These are phyloP conservation scores for Coleophoma eucalyptorum DNA, from an alignment of 2,329 filamentous ascomycete genomes.

Conservation along the genomic window DNA sequence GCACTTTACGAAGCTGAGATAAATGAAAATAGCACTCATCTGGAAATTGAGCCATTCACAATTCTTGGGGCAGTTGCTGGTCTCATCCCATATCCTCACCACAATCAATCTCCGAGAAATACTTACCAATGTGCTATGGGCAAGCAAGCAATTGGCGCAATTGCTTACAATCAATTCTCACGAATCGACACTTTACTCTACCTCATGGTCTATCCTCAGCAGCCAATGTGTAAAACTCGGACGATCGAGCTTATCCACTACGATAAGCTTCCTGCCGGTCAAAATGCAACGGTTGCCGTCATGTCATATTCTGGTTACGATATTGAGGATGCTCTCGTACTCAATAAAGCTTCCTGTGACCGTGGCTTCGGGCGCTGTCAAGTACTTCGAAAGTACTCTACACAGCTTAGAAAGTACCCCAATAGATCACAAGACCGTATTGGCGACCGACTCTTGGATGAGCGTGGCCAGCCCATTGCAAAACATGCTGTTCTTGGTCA, in stretches of 20 bases:
- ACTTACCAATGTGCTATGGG: conserved; percentile 99
- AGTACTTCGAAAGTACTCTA: conserved; percentile 92
- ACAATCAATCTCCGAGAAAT: conserved; percentile 98
- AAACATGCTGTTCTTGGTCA: conserved; percentile 72
- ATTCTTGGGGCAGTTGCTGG: conserved; percentile 93
- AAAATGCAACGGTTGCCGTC: conserved; percentile 95
- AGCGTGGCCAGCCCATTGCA: conserved; percentile 57
- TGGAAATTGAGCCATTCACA: conserved; percentile 98
- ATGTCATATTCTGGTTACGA: conserved; percentile 99
- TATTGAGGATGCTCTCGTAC: conserved; percentile 94
- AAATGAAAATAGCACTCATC: conserved; percentile 78
- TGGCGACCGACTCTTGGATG: conserved; percentile 49
- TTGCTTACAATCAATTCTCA: conserved; percentile 97
- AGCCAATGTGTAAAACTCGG: conserved; percentile 95
- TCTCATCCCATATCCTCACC: conserved; percentile 95
- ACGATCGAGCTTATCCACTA: conserved; percentile 97
- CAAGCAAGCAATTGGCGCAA: conserved; percentile 98
- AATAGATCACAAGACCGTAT: conserved; percentile 72
- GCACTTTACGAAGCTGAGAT: conserved; percentile 86
- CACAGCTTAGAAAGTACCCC: conserved; percentile 82
- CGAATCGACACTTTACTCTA: conserved; percentile 95
- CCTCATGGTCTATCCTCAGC: conserved; percentile 94
- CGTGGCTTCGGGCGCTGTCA: conserved; percentile 95
- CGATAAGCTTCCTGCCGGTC: conserved; percentile 93
- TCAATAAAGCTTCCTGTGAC: conserved; percentile 95